phyloP scores from a whole-genome alignment of 257 asterid species.

The Solanum chmielewskii region DNA sequence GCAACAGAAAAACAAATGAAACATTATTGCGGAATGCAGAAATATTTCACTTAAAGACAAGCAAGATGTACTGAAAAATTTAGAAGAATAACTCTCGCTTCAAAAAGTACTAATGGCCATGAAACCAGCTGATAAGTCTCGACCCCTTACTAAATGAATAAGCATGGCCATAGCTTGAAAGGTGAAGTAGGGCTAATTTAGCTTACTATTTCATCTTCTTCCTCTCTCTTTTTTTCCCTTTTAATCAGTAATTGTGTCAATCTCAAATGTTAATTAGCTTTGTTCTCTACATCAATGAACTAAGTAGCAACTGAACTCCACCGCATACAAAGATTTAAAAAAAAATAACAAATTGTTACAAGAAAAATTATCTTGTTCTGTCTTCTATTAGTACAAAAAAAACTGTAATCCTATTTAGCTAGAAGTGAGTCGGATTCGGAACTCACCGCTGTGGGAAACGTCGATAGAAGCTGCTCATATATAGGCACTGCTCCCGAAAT shows the following conservation, averaged over 20 bases:
- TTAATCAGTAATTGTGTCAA: neutral
- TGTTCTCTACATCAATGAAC: neutral
- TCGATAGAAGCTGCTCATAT: constrained; percentile 76
- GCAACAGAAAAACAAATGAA: neutral
- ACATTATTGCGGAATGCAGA: neutral
- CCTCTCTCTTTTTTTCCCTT: neutral
- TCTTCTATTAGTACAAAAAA: neutral
- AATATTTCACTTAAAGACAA: neutral
- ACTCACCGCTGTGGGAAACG: constrained; percentile 77
- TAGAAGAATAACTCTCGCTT: neutral
- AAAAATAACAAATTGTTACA: neutral
- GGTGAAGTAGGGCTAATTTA: neutral
- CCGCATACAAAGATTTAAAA: neutral
- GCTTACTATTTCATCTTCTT: neutral
- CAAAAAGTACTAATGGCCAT: neutral
- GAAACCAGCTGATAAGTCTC: neutral
- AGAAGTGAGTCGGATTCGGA: neutral
- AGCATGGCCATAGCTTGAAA: neutral
- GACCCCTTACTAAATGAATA: neutral
- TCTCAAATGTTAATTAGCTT: neutral
- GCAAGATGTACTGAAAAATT: neutral
- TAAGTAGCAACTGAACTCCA: neutral
- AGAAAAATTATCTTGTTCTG: neutral
- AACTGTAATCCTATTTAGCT: neutral
- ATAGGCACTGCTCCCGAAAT: constrained; percentile 66